Evolutionary conservation across 2,329 filamentous ascomycete species (phyloP), one percentile per base, ranked within the genome.

Genomic region (Chaetomiaceae sp.): DNA sequence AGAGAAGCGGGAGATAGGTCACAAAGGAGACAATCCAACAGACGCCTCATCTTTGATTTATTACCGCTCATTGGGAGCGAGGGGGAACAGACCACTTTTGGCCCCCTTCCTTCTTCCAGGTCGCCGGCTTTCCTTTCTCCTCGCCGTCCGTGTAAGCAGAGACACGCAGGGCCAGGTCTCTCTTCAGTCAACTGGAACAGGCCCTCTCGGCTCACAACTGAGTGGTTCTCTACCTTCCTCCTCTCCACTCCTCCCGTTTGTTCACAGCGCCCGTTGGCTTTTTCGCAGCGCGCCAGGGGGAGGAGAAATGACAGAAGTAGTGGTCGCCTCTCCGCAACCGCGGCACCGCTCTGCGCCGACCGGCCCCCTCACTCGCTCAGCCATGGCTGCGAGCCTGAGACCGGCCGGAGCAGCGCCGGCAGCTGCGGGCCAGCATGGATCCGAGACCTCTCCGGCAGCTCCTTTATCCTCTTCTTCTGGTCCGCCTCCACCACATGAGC

Each of bases 1-100:
- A 25, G 40, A 46, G 36, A 33, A 14, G 44, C 36, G 46, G 37
- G 16, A 21, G 50, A 58, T 47, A 53, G 38, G 30, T 60, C 62
- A 67, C 63, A 66, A 67, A 67, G 65, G 58, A 55, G 55, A 65
- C 62, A 65, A 66, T 64, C 60, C 57, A 57, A 62, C 59, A 29
- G 16, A 27, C 37, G 34, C 29, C 51, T 47, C 54, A 51, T n/a
- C 16, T 47, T 14, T 51, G 55, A 56, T 53, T 57, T 58, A 53
- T 57, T 56, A 48, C 51, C 46, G 47, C 50, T 52, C 33, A 40
- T 27, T 56, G 18, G 45, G 46, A n/a, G n/a, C n/a, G 21, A 21
- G 40, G 23, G 41, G 53, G 36, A 48, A 52, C 49, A 43, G 25
- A 27, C 27, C 27, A 46, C 13, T 41, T 37, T 55, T 45, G 43